Conservation (phyloP, 176 grass and related monocot genomes). For the Carex myosuroides region DNA sequence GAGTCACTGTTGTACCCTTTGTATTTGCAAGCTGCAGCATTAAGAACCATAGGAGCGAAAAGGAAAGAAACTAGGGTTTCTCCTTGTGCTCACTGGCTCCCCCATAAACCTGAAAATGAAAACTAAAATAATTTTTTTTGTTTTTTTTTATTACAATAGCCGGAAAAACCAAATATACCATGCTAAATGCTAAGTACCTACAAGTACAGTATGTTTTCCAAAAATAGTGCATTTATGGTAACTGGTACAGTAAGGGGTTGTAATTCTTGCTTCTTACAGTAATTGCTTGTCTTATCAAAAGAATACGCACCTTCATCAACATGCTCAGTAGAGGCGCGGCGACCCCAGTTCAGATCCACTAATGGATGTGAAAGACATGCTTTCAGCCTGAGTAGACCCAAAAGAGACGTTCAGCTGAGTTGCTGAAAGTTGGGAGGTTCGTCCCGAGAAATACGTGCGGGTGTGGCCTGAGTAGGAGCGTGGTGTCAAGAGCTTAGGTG, state of each 20-base stretch:
- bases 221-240: not conserved
- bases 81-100: not conserved
- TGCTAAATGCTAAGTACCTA: not conserved
- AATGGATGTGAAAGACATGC: constrained; percentile 76
- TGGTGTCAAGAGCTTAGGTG: constrained; percentile 76
- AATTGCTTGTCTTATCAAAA: not conserved
- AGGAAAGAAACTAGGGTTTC: not conserved
- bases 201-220: not conserved
- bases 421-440: constrained; percentile 36
- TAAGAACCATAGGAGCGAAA: not conserved
- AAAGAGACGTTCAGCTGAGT: constrained; percentile 50
- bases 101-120: not conserved
- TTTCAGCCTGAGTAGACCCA: constrained; percentile 55
- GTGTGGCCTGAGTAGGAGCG: constrained; percentile 58
- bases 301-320: not conserved
- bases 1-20: not conserved
- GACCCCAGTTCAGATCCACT: constrained; percentile 69
- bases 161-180: not conserved
- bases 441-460: constrained; percentile 63
- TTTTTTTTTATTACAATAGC: not conserved
- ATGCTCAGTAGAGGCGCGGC: constrained; percentile 6
- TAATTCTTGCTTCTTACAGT: not conserved
- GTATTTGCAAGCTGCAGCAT: not conserved
- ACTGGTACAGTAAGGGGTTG: not conserved
- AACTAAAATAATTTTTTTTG: too few relatives aligned